These are phyloP conservation scores for Neurospora tetrasperma DNA, from an alignment of 495 filamentous ascomycete genomes.

Conservation along the genomic window DNA sequence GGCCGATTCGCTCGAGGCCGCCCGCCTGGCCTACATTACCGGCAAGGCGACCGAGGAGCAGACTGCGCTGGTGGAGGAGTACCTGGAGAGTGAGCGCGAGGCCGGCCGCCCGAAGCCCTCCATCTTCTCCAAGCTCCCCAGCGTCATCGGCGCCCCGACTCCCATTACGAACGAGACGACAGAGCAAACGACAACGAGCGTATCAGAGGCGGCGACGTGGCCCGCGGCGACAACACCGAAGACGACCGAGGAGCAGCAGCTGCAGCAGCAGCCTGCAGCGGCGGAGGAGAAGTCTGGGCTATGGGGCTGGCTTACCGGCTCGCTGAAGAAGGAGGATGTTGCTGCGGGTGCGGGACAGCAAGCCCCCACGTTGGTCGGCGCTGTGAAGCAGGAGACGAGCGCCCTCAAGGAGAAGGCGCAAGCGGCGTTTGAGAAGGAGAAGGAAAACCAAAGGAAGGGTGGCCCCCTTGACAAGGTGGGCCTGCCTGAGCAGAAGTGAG, in stretches of 20 bases:
- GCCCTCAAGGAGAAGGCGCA: conserved; percentile 25
- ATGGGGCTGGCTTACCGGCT: conserved; percentile 30
- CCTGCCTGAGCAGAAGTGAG: conserved; percentile 8
- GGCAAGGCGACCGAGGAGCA: conserved; percentile 54
- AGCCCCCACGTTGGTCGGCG: conserved; percentile 19
- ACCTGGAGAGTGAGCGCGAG: conserved; percentile 20
- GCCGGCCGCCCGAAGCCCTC: conserved; percentile 11
- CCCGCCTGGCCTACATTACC: conserved; percentile 48
- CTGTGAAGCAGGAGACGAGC: conserved; percentile 25
- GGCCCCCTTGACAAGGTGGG: conserved; percentile 40
- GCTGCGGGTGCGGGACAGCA: conserved; percentile 25
- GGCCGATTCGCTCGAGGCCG: conserved; percentile 39
- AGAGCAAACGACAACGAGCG: background rate
- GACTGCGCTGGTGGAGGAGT: conserved; percentile 37
- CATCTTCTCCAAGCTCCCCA: conserved; percentile 26
- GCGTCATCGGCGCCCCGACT: conserved; percentile 18
- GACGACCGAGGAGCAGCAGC: conserved; percentile 29
- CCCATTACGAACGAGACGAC: background rate
- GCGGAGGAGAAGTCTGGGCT: conserved; percentile 7
- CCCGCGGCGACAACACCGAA: conserved; percentile 2
- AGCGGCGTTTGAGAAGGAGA: conserved; percentile 40
- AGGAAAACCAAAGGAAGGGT: conserved; percentile 37
- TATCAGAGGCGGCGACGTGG: conserved; percentile 10
- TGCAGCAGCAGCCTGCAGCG: conserved; percentile 26
- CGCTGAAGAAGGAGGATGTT: conserved; percentile 49